phyloP scores from a whole-genome alignment of 768 basidiomycete genomes.

The Rhodotorula taiwanensis region DNA sequence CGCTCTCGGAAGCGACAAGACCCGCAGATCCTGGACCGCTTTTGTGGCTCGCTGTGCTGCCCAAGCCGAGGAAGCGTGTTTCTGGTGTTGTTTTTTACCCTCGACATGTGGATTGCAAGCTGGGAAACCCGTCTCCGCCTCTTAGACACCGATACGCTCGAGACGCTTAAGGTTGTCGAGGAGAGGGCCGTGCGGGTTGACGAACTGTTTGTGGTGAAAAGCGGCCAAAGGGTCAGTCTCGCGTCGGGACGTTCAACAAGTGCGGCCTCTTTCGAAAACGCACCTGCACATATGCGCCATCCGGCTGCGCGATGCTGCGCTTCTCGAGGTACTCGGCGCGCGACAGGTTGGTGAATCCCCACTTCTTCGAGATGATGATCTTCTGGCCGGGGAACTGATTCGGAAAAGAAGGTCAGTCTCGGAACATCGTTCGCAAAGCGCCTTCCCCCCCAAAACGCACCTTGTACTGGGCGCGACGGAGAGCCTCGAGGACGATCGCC shows the following conservation, averaged over 20 bases:
- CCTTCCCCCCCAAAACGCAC: constrained; percentile 40
- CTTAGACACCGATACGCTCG: constrained; percentile 39
- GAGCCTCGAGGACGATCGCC: constrained; percentile 86
- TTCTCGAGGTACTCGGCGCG: constrained; percentile 73
- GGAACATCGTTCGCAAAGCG: background rate
- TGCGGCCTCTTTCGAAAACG: no score
- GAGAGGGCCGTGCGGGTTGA: constrained; percentile 76
- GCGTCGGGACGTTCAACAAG: no score
- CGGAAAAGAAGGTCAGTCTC: no score
- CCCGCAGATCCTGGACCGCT: no score
- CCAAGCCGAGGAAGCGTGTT: no score
- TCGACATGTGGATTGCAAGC: no score
- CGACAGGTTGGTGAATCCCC: constrained; percentile 95
- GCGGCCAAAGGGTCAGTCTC: no score
- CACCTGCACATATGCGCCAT: constrained; percentile 92
- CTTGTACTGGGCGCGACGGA: constrained; percentile 64
- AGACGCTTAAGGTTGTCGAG: constrained; percentile 75
- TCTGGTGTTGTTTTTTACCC: no score
- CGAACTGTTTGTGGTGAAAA: no score
- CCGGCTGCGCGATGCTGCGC: constrained; percentile 59
- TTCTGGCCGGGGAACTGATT: constrained; percentile 99
- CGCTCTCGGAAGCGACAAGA: no score
- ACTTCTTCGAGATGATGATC: constrained; percentile 73
- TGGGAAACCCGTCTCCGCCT: no score
- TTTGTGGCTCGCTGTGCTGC: no score